Evolutionary conservation across 2,329 filamentous ascomycete genomes (phyloP).

Genomic region (Exophiala alcalophila): DNA sequence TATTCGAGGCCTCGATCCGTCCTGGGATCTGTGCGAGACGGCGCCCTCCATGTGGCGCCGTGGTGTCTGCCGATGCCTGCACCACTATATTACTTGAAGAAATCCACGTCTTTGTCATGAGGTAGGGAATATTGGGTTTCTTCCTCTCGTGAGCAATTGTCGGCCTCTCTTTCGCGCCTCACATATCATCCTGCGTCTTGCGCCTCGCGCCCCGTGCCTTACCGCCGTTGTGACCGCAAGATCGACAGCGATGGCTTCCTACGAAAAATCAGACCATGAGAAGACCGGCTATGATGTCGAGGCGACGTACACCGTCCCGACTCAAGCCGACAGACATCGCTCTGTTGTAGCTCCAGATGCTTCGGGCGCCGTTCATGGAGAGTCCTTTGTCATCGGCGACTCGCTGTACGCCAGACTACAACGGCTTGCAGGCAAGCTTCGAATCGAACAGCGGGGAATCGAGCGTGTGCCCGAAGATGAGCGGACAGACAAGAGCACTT

Average conservation of each 20-base stretch:
- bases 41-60: background rate
- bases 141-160: background rate
- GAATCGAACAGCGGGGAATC: slow-evolving; percentile 72
- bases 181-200: no score
- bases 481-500: slow-evolving; percentile 61
- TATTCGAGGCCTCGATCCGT: no score
- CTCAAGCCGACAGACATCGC: slow-evolving; percentile 26
- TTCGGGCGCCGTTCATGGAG: slow-evolving; percentile 54
- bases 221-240: no score
- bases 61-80: slow-evolving; percentile 1
- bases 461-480: slow-evolving; percentile 71
- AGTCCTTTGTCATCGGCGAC: slow-evolving; percentile 58
- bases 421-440: slow-evolving; percentile 61
- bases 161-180: no score
- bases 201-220: no score
- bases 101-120: background rate
- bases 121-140: background rate
- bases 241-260: slow-evolving; percentile 19
- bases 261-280: slow-evolving; percentile 10
- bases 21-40: no score
- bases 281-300: slow-evolving; percentile 25
- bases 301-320: slow-evolving; percentile 8
- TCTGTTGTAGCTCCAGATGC: slow-evolving; percentile 33
- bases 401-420: slow-evolving; percentile 58
- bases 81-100: slow-evolving; percentile 4